Evolutionary conservation across 306 rosid species (phyloP), one percentile per base, ranked within the genome.

Genomic region (Quercus berberidifolia): DNA sequence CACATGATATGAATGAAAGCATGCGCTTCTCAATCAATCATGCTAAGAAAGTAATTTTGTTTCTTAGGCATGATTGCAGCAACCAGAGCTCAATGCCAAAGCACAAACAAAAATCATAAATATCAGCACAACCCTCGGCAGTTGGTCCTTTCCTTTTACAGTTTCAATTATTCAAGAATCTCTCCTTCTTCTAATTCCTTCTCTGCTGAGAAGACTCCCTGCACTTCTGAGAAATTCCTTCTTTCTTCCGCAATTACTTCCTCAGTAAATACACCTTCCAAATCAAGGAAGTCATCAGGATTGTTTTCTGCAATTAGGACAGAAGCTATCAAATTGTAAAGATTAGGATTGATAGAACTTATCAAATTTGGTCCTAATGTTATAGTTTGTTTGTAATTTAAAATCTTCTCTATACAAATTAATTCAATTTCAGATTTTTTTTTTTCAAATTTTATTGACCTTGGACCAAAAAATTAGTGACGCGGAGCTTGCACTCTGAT

Each of bases 151-250:
- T 33, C 72, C 38, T 35, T n/a, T 35, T 33, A 35, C 0, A 71
- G 21, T 14, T 21, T 23, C 78, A 30, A 51, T 80, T 82, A 95
- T 54, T 92, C 91, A 57, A 26, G 60, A 79, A 92, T 92, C 88
- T 95, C 96, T 74, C 98, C 99, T 81, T 92, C 99, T 90, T 91
- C 97, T 77, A 91, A 74, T 43, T 89, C 97, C 52, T 83, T 87
- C 12, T 83, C 87, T 79, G 58, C 58, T 1, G 78, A 77, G 69
- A 84, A 71, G 54, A 31, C 31, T 12, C 65, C 87, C 79, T 75
- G 75, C 1, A 74, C 26, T 52, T 65, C 78, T 3, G 78, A 62
- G 57, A 81, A 18, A 56, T 71, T 83, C 5, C 77, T 83, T 11
- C 78, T 74, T 74, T 81, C 90, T 54, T 73, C 85, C 6, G 35